Percentiles rank a stretch among this genome's conserved stretches.
Conservation (phyloP, 2,329 filamentous ascomycete species). For the Xylaria sp. region DNA sequence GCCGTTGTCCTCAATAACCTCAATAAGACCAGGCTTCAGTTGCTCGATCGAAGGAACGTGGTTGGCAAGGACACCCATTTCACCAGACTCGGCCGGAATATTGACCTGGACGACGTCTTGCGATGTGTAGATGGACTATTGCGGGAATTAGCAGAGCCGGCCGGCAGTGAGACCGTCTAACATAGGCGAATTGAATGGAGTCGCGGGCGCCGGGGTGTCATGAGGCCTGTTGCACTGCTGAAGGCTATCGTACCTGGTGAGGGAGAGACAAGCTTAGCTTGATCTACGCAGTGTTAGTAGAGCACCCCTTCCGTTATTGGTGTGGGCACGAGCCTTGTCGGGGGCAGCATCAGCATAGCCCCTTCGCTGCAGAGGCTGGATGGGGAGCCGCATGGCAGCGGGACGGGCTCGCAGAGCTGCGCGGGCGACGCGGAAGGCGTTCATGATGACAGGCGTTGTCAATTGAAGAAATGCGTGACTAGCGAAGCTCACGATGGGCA, state of each 20-base stretch:
- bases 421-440: conserved; percentile 91
- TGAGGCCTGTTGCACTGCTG: neutral
- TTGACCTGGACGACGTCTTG: conserved; percentile 92
- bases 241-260: conserved; percentile 84
- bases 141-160: conserved; percentile 60
- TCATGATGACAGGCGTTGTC: conserved; percentile 75
- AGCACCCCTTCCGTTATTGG: conserved; percentile 18
- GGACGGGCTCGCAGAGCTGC: conserved; percentile 86
- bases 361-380: conserved; percentile 86
- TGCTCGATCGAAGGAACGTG: conserved; percentile 99
- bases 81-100: conserved; percentile 95
- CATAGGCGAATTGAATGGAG: neutral
- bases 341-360: conserved; percentile 88
- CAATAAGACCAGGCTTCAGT: conserved; percentile 94
- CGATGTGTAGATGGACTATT: conserved; percentile 75
- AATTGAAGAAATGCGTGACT: conserved; percentile 60
- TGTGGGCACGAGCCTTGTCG: conserved; percentile 69
- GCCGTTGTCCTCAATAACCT: conserved; percentile 93
- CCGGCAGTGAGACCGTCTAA: conserved; percentile 19
- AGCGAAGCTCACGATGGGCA: conserved; percentile 54
- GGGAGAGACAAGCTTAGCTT: conserved; percentile 97
- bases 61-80: conserved; percentile 99
- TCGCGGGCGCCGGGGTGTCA: neutral
- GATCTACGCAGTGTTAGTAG: conserved; percentile 67
- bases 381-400: conserved; percentile 76